Evolutionary conservation across 2,329 filamentous ascomycete species (phyloP).

Genomic region (Colletotrichum orchidophilum): DNA sequence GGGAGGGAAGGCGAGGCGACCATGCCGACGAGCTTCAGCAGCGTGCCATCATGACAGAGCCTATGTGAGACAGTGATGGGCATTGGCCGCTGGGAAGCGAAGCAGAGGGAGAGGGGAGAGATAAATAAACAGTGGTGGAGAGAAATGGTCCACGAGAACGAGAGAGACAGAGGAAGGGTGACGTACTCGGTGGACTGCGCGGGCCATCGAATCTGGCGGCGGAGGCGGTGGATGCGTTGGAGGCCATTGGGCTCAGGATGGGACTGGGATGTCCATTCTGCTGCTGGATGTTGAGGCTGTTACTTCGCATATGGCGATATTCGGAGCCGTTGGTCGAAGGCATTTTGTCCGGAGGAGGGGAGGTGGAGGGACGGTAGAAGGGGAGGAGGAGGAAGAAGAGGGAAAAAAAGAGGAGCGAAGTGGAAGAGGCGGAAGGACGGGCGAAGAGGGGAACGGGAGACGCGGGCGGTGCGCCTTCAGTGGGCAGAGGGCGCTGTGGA

Average conservation of each 20-base stretch:
- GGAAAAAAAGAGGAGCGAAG: constrained; percentile 10
- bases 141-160: not conserved
- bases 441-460: no score
- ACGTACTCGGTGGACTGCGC: constrained; percentile 71
- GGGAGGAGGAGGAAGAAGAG: not conserved
- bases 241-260: constrained; percentile 46
- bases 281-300: constrained; percentile 63
- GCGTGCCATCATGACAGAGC: constrained; percentile 3
- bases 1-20: not conserved
- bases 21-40: not conserved
- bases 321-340: constrained; percentile 54
- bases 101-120: not conserved
- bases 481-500: not conserved
- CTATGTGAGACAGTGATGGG: not conserved
- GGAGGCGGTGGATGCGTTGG: constrained; percentile 36
- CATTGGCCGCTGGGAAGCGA: not conserved
- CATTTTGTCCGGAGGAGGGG: constrained; percentile 34
- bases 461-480: not conserved
- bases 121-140: not conserved
- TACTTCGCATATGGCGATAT: constrained; percentile 65
- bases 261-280: constrained; percentile 42
- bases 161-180: constrained; percentile 3
- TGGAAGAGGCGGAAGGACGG: constrained; percentile 6
- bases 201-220: constrained; percentile 64
- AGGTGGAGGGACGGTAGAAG: not conserved